phyloP scores from a whole-genome alignment of 768 basidiomycete species.

The Lentinula aciculospora region DNA sequence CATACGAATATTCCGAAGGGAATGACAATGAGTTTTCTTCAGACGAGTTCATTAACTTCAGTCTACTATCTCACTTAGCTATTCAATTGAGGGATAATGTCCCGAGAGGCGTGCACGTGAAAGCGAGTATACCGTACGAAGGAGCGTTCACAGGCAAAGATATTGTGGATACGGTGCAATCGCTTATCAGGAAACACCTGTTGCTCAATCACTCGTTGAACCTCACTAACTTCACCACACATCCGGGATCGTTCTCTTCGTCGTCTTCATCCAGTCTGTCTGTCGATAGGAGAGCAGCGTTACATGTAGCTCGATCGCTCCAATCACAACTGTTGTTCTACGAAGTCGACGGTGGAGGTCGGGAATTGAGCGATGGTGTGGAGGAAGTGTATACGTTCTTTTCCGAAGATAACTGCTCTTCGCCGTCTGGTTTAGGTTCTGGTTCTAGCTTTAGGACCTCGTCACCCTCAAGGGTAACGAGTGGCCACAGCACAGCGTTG shows the following conservation, averaged over 20 bases:
- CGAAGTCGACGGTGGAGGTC: constrained; percentile 92
- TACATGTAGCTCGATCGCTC: constrained; percentile 84
- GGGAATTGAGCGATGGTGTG: constrained; percentile 78
- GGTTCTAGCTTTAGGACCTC: neutral
- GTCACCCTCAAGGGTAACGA: constrained; percentile 7
- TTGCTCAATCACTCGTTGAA: constrained; percentile 70
- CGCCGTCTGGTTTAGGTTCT: constrained; percentile 18
- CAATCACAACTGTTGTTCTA: constrained; percentile 94
- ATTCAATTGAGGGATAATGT: constrained; percentile 89
- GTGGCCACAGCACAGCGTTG: constrained; percentile 42
- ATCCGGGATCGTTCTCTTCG: neutral
- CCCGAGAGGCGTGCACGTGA: constrained; percentile 79
- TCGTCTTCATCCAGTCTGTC: neutral
- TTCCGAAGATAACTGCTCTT: constrained; percentile 55
- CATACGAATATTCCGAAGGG: neutral
- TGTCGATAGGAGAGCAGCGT: constrained; percentile 69
- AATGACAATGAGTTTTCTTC: neutral
- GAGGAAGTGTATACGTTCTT: constrained; percentile 89
- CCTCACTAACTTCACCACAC: constrained; percentile 25
- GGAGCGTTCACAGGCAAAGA: constrained; percentile 92
- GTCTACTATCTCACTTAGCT: constrained; percentile 83
- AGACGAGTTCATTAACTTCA: constrained; percentile 71
- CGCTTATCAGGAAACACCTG: constrained; percentile 83
- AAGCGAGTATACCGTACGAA: constrained; percentile 89
- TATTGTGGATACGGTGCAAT: constrained; percentile 87